phyloP scores from a whole-genome alignment of 208 protist species.

The Blechomonas ayalai region DNA sequence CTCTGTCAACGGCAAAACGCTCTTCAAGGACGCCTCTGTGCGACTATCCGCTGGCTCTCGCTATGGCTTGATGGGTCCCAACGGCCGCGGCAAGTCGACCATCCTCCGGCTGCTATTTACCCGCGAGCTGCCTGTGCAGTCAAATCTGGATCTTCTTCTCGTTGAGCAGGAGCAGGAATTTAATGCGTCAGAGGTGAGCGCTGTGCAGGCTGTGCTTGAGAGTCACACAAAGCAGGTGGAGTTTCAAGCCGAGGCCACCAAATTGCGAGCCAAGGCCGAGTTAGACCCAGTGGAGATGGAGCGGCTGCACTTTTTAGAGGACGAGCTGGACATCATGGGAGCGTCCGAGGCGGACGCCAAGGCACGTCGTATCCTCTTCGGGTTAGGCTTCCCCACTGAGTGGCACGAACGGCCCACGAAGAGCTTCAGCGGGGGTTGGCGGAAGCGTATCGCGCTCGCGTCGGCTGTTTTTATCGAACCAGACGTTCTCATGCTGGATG shows the following conservation, averaged over 20 bases:
- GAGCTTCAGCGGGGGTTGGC: conserved; percentile 86
- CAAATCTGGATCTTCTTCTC: conserved; percentile 91
- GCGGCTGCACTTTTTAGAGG: conserved; percentile 77
- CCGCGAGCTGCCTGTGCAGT: conserved; percentile 85
- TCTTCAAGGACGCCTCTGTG: conserved; percentile 77
- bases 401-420: conserved; percentile 86
- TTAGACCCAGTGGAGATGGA: conserved; percentile 60
- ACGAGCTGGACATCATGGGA: conserved; percentile 93
- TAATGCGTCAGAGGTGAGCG: conserved; percentile 64
- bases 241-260: conserved; percentile 70
- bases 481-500: conserved; percentile 95
- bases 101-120: conserved; percentile 86
- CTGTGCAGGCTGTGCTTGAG: conserved; percentile 80
- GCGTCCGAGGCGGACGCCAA: conserved; percentile 78
- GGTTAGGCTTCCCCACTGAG: conserved; percentile 91
- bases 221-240: conserved; percentile 88
- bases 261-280: conserved; percentile 55
- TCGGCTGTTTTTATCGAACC: conserved; percentile 92
- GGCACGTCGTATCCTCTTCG: conserved; percentile 84
- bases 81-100: conserved; percentile 94
- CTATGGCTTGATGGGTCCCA: conserved; percentile 95
- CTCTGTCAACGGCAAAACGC: conserved; percentile 75
- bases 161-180: conserved; percentile 97
- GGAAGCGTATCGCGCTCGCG: conserved; percentile 93
- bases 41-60: conserved; percentile 81